Conservation (phyloP, 768 basidiomycete species). For the Suillus hirtellus region DNA sequence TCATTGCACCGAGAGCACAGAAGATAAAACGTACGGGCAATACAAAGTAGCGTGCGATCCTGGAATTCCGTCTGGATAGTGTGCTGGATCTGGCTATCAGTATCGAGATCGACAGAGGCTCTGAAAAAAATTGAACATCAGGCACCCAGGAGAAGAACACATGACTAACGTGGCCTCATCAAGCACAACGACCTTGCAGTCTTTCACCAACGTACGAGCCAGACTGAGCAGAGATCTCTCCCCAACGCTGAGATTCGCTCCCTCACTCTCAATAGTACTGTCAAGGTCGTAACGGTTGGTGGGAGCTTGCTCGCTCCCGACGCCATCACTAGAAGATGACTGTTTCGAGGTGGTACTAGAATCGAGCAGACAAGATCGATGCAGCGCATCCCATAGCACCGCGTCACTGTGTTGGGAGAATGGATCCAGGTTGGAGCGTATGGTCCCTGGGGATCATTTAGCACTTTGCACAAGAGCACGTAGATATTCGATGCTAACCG, state of each 20-base stretch:
- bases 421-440: slow-evolving; percentile 59
- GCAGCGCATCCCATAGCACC: slow-evolving; percentile 71
- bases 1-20: background rate
- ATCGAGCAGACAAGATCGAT: slow-evolving; percentile 52
- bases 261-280: slow-evolving; percentile 52
- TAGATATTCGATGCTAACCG: slow-evolving; percentile 40
- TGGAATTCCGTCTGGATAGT: slow-evolving; percentile 43
- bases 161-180: slow-evolving; percentile 39
- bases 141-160: slow-evolving; percentile 31
- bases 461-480: slow-evolving; percentile 18
- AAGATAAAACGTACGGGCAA: slow-evolving; percentile 38
- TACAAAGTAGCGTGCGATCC: slow-evolving; percentile 53
- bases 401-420: slow-evolving; percentile 66
- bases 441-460: slow-evolving; percentile 44
- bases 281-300: slow-evolving; percentile 49
- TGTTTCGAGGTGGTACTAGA: slow-evolving; percentile 24
- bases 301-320: slow-evolving; percentile 18
- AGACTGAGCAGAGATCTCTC: slow-evolving; percentile 51
- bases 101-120: slow-evolving; percentile 43
- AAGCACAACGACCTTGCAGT: slow-evolving; percentile 49
- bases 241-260: slow-evolving; percentile 49
- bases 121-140: slow-evolving; percentile 21
- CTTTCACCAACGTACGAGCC: slow-evolving; percentile 55
- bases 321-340: slow-evolving; percentile 21
- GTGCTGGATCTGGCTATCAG: slow-evolving; percentile 55